Conservation (phyloP, 2,329 filamentous ascomycete genomes). For the Cladophialophora yegresii region DNA sequence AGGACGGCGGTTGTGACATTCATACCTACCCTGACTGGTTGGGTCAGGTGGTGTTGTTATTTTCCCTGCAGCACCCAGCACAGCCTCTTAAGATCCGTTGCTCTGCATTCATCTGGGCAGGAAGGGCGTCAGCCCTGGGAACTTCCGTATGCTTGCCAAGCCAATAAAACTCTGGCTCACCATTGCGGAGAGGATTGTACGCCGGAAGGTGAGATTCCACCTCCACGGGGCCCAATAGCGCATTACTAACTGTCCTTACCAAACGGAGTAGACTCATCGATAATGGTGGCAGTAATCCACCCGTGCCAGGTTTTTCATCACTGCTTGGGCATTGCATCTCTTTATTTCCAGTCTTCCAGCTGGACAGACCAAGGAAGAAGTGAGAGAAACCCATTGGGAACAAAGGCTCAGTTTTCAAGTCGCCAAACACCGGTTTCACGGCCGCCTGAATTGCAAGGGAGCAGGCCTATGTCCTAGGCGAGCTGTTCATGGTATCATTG, state of each 20-base stretch:
- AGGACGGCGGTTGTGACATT: neutral
- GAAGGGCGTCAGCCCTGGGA: neutral
- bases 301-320: neutral
- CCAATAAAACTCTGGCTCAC: neutral
- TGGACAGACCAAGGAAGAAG: neutral
- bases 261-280: neutral
- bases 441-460: neutral
- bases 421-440: neutral
- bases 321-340: neutral
- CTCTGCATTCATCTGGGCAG: neutral
- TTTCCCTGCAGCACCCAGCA: neutral
- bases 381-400: neutral
- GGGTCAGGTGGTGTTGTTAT: too few species aligned
- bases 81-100: neutral
- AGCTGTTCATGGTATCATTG: conserved; percentile 17
- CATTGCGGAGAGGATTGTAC: neutral
- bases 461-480: neutral
- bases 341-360: neutral
- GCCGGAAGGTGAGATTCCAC: neutral
- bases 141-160: neutral
- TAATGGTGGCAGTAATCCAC: neutral
- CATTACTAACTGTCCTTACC: neutral
- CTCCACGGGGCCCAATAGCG: neutral
- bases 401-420: neutral
- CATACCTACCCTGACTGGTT: neutral